Evolutionary conservation across 306 rosid species (phyloP), one percentile per base, ranked within the genome.

Genomic region (Quercus aquifolioides): DNA sequence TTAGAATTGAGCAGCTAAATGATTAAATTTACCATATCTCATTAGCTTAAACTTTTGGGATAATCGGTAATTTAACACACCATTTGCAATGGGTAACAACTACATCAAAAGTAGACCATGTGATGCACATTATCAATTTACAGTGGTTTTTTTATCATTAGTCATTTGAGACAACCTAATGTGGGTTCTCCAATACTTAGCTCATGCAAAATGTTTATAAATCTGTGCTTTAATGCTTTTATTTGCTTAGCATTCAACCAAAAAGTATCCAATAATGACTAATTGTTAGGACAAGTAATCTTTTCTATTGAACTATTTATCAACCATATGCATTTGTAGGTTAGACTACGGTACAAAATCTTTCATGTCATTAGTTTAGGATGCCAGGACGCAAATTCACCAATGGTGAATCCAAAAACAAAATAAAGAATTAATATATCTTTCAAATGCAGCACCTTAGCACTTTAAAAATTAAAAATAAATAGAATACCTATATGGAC

Each of bases 401-500:
- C 26, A 59, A 59, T 2, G 3, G 30, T 59, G 69, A 65, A 65
- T 3, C 71, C 46, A 65, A 31, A 63, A 63, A 5, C 20, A 30
- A 63, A 63, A 30, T 64, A 64, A 15, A 31, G 43, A 31, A 65
- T 31, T 43, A 65, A 30, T 30, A 28, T 10, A 26, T 30, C 63
- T 54, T 54, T 19, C 21, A 72, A 58, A 31, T 46, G 33, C 75
- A 83, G 71, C 41, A 72, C 6, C 69, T 41, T 3, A 15, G n/a
- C 77, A 62, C 71, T 76, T 51, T 38, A 38, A 38, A 71, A 67
- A 71, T 46, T 38, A 52, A 41, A 30, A 59, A 46, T 41, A 15
- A 82, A 21, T 55, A 79, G 38, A 78, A 69, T 38, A n/a, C 31
- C 46, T 79, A 55, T 59, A 63, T 58, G 67, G 41, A 31, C 17